Evolutionary conservation across 805 yeast genomes (phyloP).

Genomic region (Candida quercuum): DNA sequence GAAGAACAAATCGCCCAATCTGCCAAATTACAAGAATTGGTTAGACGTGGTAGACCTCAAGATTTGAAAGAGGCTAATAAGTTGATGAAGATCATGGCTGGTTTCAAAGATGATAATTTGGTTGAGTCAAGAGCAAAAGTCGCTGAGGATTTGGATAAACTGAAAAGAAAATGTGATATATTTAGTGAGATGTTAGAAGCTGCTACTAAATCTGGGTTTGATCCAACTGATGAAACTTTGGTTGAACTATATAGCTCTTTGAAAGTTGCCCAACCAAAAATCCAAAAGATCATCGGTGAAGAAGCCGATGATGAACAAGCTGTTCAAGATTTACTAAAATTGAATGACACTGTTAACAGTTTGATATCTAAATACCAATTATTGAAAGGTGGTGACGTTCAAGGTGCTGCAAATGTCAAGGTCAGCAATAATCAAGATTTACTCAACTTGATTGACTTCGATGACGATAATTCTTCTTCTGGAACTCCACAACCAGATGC

Average conservation of each 20-base stretch:
- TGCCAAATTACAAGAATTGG: slow-evolving; percentile 92
- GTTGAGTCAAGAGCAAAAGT: slow-evolving; percentile 68
- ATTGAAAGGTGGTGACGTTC: slow-evolving; percentile 58
- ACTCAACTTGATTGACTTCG: slow-evolving; percentile 70
- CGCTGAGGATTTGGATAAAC: slow-evolving; percentile 75
- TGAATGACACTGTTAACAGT: slow-evolving; percentile 73
- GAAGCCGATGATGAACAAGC: slow-evolving; percentile 67
- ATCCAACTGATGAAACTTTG: slow-evolving; percentile 56
- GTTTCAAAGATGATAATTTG: slow-evolving; percentile 78
- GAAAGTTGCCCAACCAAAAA: slow-evolving; percentile 80
- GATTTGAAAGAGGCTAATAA: slow-evolving; percentile 95
- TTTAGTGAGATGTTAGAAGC: slow-evolving; percentile 79
- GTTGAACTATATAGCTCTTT: slow-evolving; percentile 72
- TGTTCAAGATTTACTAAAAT: slow-evolving; percentile 55
- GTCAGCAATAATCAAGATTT: slow-evolving; percentile 33
- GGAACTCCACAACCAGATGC: slow-evolving; percentile 20
- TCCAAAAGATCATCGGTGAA: slow-evolving; percentile 78
- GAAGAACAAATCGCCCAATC: slow-evolving; percentile 92
- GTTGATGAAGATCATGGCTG: slow-evolving; percentile 97
- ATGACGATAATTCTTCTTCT: slow-evolving; percentile 32
- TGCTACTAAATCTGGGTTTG: slow-evolving; percentile 37
- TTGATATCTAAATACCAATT: slow-evolving; percentile 62
- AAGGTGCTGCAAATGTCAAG: slow-evolving; percentile 44
- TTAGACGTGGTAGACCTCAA: slow-evolving; percentile 91
- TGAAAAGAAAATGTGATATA: slow-evolving; percentile 80